phyloP scores from a whole-genome alignment of 495 filamentous ascomycete species.

The Aspergillus nanangensis region DNA sequence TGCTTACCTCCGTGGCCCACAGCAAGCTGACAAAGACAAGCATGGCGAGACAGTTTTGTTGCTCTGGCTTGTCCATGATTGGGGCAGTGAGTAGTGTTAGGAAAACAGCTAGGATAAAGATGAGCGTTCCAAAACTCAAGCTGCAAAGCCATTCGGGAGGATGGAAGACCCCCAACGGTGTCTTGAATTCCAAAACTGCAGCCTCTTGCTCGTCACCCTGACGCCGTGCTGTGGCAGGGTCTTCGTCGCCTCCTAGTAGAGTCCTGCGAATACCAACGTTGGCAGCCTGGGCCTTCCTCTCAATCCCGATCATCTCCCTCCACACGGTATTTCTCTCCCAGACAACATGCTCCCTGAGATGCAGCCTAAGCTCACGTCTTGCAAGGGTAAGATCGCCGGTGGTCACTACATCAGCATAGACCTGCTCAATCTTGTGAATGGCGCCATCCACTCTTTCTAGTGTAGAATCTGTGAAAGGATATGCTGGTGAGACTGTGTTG shows the following conservation, averaged over 20 bases:
- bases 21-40: slow-evolving; percentile 89
- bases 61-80: slow-evolving; percentile 77
- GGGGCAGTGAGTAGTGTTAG: slow-evolving; percentile 63
- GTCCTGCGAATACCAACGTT: slow-evolving; percentile 78
- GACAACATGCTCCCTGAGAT: slow-evolving; percentile 94
- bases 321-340: slow-evolving; percentile 99
- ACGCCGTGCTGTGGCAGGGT: slow-evolving; percentile 63
- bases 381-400: slow-evolving; percentile 70
- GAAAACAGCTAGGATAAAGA: slow-evolving; percentile 69
- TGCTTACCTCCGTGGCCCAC: slow-evolving; percentile 89
- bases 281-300: slow-evolving; percentile 91
- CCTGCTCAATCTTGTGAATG: slow-evolving; percentile 66
- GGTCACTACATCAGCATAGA: slow-evolving; percentile 78
- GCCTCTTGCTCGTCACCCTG: slow-evolving; percentile 78
- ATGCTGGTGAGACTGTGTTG: slow-evolving; percentile 62
- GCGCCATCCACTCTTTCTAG: slow-evolving; percentile 64
- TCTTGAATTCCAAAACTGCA: slow-evolving; percentile 62
- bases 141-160: slow-evolving; percentile 81
- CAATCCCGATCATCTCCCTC: slow-evolving; percentile 98
- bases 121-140: slow-evolving; percentile 71
- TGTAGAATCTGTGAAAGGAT: slow-evolving; percentile 71
- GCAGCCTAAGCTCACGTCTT: slow-evolving; percentile 78
- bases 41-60: slow-evolving; percentile 94
- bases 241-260: slow-evolving; percentile 70
- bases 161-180: slow-evolving; percentile 73